Evolutionary conservation across 2,329 filamentous ascomycete species (phyloP).

Genomic region (Diaporthe ilicicola): DNA sequence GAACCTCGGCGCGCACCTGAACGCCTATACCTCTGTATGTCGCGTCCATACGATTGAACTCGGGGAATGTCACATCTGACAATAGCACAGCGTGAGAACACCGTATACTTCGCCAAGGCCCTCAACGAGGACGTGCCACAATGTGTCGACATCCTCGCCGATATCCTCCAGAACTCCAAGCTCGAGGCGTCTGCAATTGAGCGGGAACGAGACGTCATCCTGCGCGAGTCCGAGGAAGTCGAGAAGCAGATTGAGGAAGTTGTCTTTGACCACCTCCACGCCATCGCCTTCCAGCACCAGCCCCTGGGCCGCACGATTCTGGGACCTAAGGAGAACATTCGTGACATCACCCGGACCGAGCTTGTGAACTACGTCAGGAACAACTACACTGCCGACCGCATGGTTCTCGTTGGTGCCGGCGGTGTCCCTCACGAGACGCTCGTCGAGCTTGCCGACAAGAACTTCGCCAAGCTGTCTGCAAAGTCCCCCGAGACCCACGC

Average conservation of each 20-base stretch:
- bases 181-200: constrained; percentile 93
- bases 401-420: constrained; percentile 96
- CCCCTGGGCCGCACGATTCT: constrained; percentile 97
- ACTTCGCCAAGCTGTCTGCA: constrained; percentile 84
- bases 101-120: constrained; percentile 99
- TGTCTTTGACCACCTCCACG: constrained; percentile 98
- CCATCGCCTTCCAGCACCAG: constrained; percentile 96
- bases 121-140: constrained; percentile 98
- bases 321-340: constrained; percentile 97
- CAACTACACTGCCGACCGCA: constrained; percentile 99
- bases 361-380: constrained; percentile 97
- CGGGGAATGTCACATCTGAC: constrained; percentile 36
- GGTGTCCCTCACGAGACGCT: constrained; percentile 94
- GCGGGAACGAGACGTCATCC: constrained; percentile 97
- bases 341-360: constrained; percentile 91
- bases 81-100: constrained; percentile 86
- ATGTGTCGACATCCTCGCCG: constrained; percentile 97
- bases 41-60: constrained; percentile 34
- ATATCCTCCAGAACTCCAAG: constrained; percentile 99
- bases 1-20: constrained; percentile 99
- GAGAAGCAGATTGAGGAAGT: constrained; percentile 99
- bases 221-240: constrained; percentile 98
- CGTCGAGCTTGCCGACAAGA: constrained; percentile 94
- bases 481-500: constrained; percentile 79
- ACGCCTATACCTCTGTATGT: constrained; percentile 98